Evolutionary conservation across 2,329 filamentous ascomycete species (phyloP), one percentile per base, ranked within the genome.

Genomic region (Diaporthe sp.): DNA sequence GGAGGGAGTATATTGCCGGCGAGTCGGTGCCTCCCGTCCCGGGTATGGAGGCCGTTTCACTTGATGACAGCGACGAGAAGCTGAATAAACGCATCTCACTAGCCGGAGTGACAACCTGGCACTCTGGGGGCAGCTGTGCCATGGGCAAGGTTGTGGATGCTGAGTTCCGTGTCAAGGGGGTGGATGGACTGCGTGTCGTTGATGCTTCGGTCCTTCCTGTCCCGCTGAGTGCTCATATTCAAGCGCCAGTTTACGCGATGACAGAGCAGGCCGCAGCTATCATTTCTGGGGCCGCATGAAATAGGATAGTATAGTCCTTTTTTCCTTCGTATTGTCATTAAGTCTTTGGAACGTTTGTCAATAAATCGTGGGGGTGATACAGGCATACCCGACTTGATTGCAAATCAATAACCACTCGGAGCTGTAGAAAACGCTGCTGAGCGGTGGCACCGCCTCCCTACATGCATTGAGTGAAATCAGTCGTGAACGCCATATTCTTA

Each of bases 181-280:
- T 85, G 6, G 77, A 79, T 12, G 80, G 80, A n/a, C 78, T 87
- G 39, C 82, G 84, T 19, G 80, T 87, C 9, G 82, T 84, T 0
- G 85, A 87, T 77, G 82, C 84, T 15, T 85, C 82, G 13, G 80
- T 85, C 10, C 81, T 85, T 28, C 83, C 84, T 15, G 31, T 74
- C 12, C 74, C 74, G 13, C 25, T 75, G 39, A 69, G 74, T 69
- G 74, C 70, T 37, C 71, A 75, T n/a, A 46, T 59, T 13, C 74
- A 75, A 39, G 71, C 74, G 19, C 46, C 71, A 0, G 34, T 75
- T 28, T 75, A 75, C 19, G 71, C 61, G 17, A 62, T 74, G 42
- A 44, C 42, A 8, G 74, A 75, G 39, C 71, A 74, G 71, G 62
- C 71, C 3, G 62, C 61, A 5, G 61, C 59, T 34, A 51, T 75